phyloP scores from a whole-genome alignment of 1,284 basidiomycete genomes.

The Pterulicium gracile region DNA sequence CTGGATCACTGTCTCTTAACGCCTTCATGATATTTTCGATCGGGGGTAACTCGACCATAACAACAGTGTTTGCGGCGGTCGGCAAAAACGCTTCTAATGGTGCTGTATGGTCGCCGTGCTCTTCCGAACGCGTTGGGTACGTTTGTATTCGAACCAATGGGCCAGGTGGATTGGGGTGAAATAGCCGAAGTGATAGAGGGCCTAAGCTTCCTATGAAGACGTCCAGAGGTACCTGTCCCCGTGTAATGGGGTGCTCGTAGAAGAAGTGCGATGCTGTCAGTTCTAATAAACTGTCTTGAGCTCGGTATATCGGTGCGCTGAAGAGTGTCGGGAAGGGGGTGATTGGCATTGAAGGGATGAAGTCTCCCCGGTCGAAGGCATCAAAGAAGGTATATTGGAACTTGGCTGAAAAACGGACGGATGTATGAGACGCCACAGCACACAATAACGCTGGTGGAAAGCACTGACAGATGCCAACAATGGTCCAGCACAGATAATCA shows the following conservation, averaged over 20 bases:
- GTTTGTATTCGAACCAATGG: conserved; percentile 50
- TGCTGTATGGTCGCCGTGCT: conserved; percentile 14
- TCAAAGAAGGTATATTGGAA: conserved; percentile 95
- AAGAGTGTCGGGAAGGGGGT: conserved; percentile 86
- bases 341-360: conserved; percentile 67
- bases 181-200: conserved; percentile 63
- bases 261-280: conserved; percentile 80
- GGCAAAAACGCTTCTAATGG: background rate
- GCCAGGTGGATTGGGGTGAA: conserved; percentile 55
- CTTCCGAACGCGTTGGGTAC: conserved; percentile 23
- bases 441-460: conserved; percentile 10
- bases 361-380: conserved; percentile 69
- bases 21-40: conserved; percentile 62
- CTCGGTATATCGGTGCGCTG: conserved; percentile 67
- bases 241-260: conserved; percentile 59
- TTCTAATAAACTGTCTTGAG: conserved; percentile 64
- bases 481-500: conserved; percentile 93
- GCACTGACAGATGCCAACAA: conserved; percentile 85
- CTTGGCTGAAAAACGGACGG: conserved; percentile 43
- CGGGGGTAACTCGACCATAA: conserved; percentile 70
- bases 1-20: conserved; percentile 48
- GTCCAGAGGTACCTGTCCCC: conserved; percentile 60
- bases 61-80: conserved; percentile 48
- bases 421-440: conserved; percentile 13
- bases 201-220: conserved; percentile 87